Percentiles rank a stretch among this genome's conserved stretches.
Conservation (phyloP, 345 rosid species). For the Dimocarpus longan region DNA sequence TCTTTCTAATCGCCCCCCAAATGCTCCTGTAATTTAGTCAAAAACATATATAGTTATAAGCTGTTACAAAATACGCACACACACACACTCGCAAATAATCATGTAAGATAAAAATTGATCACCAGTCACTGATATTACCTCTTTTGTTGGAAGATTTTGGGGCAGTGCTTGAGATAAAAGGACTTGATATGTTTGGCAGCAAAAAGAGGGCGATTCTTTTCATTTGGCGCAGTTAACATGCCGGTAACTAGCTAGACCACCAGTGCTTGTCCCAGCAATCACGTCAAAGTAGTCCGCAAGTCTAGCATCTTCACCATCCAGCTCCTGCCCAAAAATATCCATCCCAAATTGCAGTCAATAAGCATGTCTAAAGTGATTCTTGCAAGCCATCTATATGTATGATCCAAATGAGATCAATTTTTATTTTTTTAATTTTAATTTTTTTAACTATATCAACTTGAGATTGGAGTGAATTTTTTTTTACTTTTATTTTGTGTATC, state of each 20-base stretch:
- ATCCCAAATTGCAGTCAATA: not conserved
- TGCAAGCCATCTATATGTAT: no score
- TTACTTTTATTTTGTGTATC: no score
- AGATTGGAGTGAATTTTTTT: no score
- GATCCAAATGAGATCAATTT: no score
- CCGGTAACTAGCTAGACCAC: constrained; percentile 49
- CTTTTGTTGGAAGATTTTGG: constrained; percentile 44
- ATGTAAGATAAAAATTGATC: no score
- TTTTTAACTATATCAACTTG: no score
- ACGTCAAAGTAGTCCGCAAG: constrained; percentile 59
- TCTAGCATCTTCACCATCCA: constrained; percentile 54
- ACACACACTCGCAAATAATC: not conserved
- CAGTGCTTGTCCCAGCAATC: constrained; percentile 56
- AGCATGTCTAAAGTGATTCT: not conserved
- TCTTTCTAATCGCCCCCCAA: constrained; percentile 16
- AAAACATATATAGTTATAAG: no score
- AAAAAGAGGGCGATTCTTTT: constrained; percentile 47
- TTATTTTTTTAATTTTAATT: no score
- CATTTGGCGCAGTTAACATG: constrained; percentile 52
- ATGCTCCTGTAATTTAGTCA: not conserved
- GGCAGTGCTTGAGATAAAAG: constrained; percentile 44
- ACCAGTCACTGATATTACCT: constrained; percentile 19
- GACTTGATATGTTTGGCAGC: constrained; percentile 53
- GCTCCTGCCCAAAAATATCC: constrained; percentile 21
- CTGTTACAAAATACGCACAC: no score